Base-by-base conservation (phyloP, 768 basidiomycete genomes). In the Russula sp. region DNA sequence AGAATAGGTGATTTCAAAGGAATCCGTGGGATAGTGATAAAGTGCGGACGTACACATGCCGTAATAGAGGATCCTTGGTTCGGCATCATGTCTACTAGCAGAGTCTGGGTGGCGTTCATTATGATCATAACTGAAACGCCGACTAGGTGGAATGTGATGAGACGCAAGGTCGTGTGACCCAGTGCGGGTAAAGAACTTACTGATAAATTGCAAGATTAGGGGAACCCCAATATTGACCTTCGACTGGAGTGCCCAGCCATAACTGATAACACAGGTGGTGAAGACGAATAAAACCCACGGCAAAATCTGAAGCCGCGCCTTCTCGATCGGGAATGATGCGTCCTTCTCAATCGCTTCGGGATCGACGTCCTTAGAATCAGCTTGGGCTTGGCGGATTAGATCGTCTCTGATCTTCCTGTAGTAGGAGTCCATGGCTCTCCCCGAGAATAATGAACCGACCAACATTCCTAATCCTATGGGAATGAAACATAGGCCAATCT, bases 401-500 rank as follows among this genome's bases (percentile, higher is more conserved):
- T 70, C 67, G 53, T 67, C 64, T 58, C 73, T 79, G 51, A 76
- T 75, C 67, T 71, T 73, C 67, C 69, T 80, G 72, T 87, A 95
- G 65, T 91, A 85, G 67, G 76, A 75, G 68, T 94, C 88, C 10
- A 92, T 72, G 13, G 89, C 69, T 60, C 77, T 81, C 2, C 92
- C 92, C 26, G 79, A 84, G 1, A 79, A 26, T n/a, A 78, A 71
- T n/a, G 84, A 80, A 14, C 90, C 87, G 20, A 87, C 55, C 11
- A 84, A 73, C 75, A 86, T 85, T 0, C 92, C 94, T 18, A 83
- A 81, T 2, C 91, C 93, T 57, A 88, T 81, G 1, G 85, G 83
- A 59, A 94, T 75, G 76, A 87, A 94, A 72, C 89, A 92, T 5
- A 94, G 74, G 2, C 92, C 92, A 36, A 90, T 79, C 26, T 83